Conservation (phyloP, 78 protist species). For the Pigoraptor vietnamica region DNA sequence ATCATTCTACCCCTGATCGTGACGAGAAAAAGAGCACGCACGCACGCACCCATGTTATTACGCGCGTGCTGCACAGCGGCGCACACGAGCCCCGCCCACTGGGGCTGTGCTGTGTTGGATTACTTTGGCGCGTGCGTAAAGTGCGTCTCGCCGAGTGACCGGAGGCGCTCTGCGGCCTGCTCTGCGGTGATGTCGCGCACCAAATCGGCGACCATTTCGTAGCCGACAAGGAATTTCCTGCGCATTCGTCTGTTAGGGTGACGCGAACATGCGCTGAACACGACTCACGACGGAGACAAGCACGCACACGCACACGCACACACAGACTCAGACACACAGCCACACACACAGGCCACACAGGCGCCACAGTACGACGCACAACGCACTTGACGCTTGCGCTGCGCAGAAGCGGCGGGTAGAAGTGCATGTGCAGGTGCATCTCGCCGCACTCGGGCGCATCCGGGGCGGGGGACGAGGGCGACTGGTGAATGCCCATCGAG, state of each 20-base stretch:
- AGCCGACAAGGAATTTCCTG: slow-evolving; percentile 38
- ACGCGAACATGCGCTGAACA: too few species aligned
- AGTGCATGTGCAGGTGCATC: slow-evolving; percentile 22
- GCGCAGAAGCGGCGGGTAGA: slow-evolving; percentile 48
- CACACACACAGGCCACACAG: too few species aligned
- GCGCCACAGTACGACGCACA: too few species aligned
- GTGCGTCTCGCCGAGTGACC: slow-evolving; percentile 8
- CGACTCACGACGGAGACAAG: too few species aligned
- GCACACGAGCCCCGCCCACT: too few species aligned
- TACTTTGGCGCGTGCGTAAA: neutral
- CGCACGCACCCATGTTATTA: neutral
- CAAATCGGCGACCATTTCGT: slow-evolving; percentile 38
- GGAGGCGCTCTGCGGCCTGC: slow-evolving; percentile 34
- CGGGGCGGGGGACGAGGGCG: slow-evolving; percentile 14
- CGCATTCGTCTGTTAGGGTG: too few species aligned
- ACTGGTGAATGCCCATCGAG: slow-evolving; percentile 44
- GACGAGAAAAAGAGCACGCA: neutral
- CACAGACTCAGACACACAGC: too few species aligned
- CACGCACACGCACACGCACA: too few species aligned
- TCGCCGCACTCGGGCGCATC: neutral
- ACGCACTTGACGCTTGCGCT: slow-evolving; percentile 35
- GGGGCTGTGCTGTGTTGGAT: too few species aligned
- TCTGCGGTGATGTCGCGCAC: slow-evolving; percentile 50
- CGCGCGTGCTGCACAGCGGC: neutral
- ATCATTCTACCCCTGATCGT: too few species aligned